A percentile compares a stretch with the other conserved stretches of the same genome.
phyloP scores from a whole-genome alignment of 2,329 filamentous ascomycete genomes.

The Nectriaceae sp. region DNA sequence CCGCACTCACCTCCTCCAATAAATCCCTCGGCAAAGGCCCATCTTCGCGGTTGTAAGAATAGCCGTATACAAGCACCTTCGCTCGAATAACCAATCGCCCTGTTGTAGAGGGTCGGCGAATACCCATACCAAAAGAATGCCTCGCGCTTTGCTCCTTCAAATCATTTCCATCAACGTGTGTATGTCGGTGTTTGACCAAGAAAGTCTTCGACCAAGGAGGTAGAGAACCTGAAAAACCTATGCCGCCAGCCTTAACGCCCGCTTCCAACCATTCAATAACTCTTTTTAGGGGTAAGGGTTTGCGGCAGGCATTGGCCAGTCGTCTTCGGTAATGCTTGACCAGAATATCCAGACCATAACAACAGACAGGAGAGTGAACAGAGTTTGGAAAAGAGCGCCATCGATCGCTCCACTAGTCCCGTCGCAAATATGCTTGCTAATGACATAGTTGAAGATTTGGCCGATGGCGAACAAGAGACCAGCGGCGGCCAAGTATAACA shows the following conservation, averaged over 20 bases:
- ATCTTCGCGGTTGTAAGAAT: constrained; percentile 16
- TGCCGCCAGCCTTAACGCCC: constrained; percentile 29
- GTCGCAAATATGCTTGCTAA: constrained; percentile 87
- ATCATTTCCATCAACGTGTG: constrained; percentile 30
- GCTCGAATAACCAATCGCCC: constrained; percentile 25
- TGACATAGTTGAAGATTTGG: constrained; percentile 93
- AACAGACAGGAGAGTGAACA: constrained; percentile 87
- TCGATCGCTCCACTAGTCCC: constrained; percentile 86
- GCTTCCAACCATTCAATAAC: constrained; percentile 13
- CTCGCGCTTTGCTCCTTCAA: constrained; percentile 21
- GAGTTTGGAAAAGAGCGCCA: constrained; percentile 86
- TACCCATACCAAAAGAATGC: constrained; percentile 18
- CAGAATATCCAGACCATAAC: constrained; percentile 91
- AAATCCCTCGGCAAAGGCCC: constrained; percentile 18
- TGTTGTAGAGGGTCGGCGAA: constrained; percentile 12
- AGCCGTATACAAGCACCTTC: constrained; percentile 22
- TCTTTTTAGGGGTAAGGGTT: constrained; percentile 40
- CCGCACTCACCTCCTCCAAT: constrained; percentile 20
- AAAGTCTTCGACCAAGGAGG: constrained; percentile 28
- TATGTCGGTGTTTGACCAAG: constrained; percentile 30
- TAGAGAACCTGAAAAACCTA: constrained; percentile 31
- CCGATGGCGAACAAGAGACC: constrained; percentile 84
- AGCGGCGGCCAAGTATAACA: constrained; percentile 80
- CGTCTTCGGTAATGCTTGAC: constrained; percentile 98
- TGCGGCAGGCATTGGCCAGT: constrained; percentile 73